Conservation (phyloP, 352 stramenopile genomes). For the Phytophthora tentaculata region DNA sequence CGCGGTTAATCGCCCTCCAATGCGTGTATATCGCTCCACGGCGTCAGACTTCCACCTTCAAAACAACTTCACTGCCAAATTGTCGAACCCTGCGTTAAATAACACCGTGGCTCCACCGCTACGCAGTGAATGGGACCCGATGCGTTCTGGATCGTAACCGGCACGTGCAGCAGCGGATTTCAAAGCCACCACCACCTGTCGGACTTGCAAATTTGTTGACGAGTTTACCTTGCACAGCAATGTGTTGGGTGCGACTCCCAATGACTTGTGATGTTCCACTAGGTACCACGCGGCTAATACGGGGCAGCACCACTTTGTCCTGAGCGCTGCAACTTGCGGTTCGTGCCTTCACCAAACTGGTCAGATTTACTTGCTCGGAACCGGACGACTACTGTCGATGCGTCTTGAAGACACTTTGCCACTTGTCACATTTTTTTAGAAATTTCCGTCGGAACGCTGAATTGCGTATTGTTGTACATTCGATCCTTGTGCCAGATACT, state of each 20-base stretch:
- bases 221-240: slow-evolving; percentile 4
- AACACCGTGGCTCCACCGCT: background rate
- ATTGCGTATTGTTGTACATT: too few relatives aligned
- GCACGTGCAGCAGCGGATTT: background rate
- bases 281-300: slow-evolving; percentile 9
- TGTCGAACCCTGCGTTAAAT: background rate
- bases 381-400: too few relatives aligned
- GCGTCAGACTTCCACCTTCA: background rate
- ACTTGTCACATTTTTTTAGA: too few relatives aligned
- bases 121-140: slow-evolving; percentile 5
- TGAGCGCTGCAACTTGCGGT: too few relatives aligned
- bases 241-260: background rate
- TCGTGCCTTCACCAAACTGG: too few relatives aligned
- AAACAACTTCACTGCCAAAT: background rate
- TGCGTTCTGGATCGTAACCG: background rate
- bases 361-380: too few relatives aligned
- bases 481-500: too few relatives aligned
- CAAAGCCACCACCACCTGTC: background rate
- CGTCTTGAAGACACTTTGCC: too few relatives aligned
- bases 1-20: background rate
- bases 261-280: slow-evolving; percentile 1
- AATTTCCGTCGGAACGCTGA: too few relatives aligned
- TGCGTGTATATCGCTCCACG: background rate
- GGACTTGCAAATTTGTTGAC: background rate
- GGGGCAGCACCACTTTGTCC: slow-evolving; percentile 16